phyloP scores from a whole-genome alignment of 805 yeast genomes.

The Cyberlindnera saturnus region DNA sequence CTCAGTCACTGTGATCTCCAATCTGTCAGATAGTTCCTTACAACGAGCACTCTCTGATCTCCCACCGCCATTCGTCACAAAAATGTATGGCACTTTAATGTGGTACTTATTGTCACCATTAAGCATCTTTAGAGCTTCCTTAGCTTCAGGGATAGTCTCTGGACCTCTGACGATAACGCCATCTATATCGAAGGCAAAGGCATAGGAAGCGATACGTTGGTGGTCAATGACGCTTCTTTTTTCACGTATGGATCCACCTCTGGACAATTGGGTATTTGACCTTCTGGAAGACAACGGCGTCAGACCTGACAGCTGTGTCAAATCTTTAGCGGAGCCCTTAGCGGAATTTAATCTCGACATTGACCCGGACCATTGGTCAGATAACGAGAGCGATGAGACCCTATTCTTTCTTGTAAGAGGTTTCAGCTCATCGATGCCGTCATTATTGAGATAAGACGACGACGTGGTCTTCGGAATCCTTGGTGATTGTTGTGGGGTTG shows the following conservation, averaged over 20 bases:
- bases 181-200: slow-evolving; percentile 90
- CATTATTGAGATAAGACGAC: slow-evolving; percentile 64
- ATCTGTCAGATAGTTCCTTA: slow-evolving; percentile 56
- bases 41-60: slow-evolving; percentile 73
- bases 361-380: slow-evolving; percentile 61
- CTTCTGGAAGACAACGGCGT: slow-evolving; percentile 18
- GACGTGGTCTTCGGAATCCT: slow-evolving; percentile 31
- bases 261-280: slow-evolving; percentile 14
- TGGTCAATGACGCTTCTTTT: slow-evolving; percentile 56
- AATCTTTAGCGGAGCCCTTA: slow-evolving; percentile 20
- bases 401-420: slow-evolving; percentile 58
- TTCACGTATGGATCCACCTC: slow-evolving; percentile 29
- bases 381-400: slow-evolving; percentile 59
- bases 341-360: slow-evolving; percentile 22
- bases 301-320: slow-evolving; percentile 15
- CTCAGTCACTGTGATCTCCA: slow-evolving; percentile 54
- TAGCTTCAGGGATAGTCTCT: slow-evolving; percentile 75
- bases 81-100: slow-evolving; percentile 75
- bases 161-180: slow-evolving; percentile 88
- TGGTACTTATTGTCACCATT: slow-evolving; percentile 75
- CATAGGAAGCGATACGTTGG: slow-evolving; percentile 70
- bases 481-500: slow-evolving; percentile 14
- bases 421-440: slow-evolving; percentile 61
- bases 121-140: slow-evolving; percentile 61
- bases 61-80: slow-evolving; percentile 92